phyloP scores from a whole-genome alignment of 306 rosid genomes.

The Quercus gilva region DNA sequence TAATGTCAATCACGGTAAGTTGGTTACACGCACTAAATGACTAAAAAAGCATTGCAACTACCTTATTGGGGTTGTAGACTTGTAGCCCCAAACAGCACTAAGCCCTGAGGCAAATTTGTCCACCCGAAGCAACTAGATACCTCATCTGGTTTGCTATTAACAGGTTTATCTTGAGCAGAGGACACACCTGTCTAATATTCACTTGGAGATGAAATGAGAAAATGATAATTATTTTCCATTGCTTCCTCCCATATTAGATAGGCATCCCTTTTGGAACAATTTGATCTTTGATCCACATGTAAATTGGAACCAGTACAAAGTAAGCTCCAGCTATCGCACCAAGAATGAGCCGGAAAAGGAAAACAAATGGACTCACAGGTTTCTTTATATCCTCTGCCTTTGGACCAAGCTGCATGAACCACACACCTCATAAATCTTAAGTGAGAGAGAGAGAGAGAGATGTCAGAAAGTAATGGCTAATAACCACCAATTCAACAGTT shows the following conservation, averaged over 20 bases:
- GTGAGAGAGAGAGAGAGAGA: neutral
- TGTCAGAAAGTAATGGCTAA: neutral
- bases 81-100: neutral
- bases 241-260: conserved; percentile 37
- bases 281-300: conserved; percentile 88
- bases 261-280: conserved; percentile 73
- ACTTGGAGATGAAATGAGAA: neutral
- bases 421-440: conserved; percentile 3
- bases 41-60: neutral
- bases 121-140: neutral
- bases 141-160: neutral
- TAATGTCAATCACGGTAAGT: neutral
- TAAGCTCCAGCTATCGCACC: conserved; percentile 72
- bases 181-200: neutral
- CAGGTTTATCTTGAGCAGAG: neutral
- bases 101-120: neutral
- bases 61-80: neutral
- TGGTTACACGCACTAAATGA: neutral
- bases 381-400: conserved; percentile 66
- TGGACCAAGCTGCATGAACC: conserved; percentile 74
- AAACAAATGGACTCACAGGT: conserved; percentile 61
- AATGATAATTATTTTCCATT: neutral
- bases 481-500: neutral
- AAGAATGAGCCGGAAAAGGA: conserved; percentile 59
- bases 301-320: conserved; percentile 67